These are phyloP conservation scores for Neonectria hederae DNA, from an alignment of 2,329 filamentous ascomycete species.

Conservation along the genomic window DNA sequence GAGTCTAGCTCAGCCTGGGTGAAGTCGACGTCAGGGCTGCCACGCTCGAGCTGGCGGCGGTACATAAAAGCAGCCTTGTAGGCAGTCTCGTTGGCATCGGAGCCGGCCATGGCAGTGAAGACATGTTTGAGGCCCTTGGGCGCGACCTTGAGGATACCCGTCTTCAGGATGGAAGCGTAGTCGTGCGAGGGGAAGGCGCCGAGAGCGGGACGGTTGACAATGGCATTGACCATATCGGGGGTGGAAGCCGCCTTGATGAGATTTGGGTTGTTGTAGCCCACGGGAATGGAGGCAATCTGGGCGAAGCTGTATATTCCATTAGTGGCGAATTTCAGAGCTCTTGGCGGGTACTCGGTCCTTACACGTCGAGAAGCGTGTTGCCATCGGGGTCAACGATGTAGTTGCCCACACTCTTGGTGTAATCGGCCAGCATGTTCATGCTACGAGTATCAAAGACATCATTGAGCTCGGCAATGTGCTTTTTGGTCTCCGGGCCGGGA, in stretches of 20 bases:
- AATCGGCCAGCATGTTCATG: slow-evolving; percentile 84
- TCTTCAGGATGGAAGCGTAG: slow-evolving; percentile 82
- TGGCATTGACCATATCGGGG: slow-evolving; percentile 79
- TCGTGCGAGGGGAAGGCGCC: slow-evolving; percentile 91
- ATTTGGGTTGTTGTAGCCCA: slow-evolving; percentile 90
- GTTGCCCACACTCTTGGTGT: slow-evolving; percentile 79
- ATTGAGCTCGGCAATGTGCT: slow-evolving; percentile 74
- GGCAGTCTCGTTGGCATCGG: slow-evolving; percentile 92
- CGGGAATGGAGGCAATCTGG: slow-evolving; percentile 91
- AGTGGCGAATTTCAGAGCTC: background rate
- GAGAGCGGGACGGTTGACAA: slow-evolving; percentile 89
- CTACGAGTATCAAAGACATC: slow-evolving; percentile 86
- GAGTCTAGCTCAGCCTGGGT: slow-evolving; percentile 77
- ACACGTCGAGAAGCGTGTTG: slow-evolving; percentile 78
- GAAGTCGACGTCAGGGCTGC: slow-evolving; percentile 81
- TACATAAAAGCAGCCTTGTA: slow-evolving; percentile 98
- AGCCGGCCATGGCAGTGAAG: slow-evolving; percentile 89
- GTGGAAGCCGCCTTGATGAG: slow-evolving; percentile 76
- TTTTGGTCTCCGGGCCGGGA: slow-evolving; percentile 79
- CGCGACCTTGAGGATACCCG: slow-evolving; percentile 82
- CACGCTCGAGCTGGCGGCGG: slow-evolving; percentile 82
- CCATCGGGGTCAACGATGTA: slow-evolving; percentile 80
- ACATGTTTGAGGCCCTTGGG: slow-evolving; percentile 88
- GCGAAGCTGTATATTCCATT: slow-evolving; percentile 68
- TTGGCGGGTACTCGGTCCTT: slow-evolving; percentile 43